phyloP scores from a whole-genome alignment of 2,329 filamentous ascomycete genomes.

The Epichloe typhina region DNA sequence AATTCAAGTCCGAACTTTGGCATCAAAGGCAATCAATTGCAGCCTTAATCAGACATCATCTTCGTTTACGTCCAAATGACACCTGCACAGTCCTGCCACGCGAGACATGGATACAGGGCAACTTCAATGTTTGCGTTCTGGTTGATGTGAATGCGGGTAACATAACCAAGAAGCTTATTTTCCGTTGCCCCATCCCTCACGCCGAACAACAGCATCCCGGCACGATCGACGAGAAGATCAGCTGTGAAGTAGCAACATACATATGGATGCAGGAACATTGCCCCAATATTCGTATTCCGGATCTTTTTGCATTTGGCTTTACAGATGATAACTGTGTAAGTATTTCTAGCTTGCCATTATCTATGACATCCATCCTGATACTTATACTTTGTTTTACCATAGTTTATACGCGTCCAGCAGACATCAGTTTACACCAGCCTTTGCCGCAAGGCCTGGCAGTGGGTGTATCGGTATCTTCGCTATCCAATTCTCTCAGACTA shows the following conservation, averaged over 20 bases:
- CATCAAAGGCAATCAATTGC: no score
- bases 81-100: slow-evolving; percentile 7
- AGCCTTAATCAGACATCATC: slow-evolving; percentile 5
- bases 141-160: slow-evolving; percentile 5
- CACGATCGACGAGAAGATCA: slow-evolving; percentile 19
- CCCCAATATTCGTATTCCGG: slow-evolving; percentile 14
- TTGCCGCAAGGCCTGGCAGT: no score
- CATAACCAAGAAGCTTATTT: slow-evolving; percentile 1
- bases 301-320: slow-evolving; percentile 11
- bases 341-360: not conserved
- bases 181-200: slow-evolving; percentile 10
- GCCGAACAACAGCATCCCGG: slow-evolving; percentile 11
- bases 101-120: slow-evolving; percentile 9
- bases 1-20: no score
- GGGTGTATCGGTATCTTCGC: no score
- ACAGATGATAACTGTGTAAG: slow-evolving; percentile 8
- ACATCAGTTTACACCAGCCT: no score
- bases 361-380: no score
- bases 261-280: not conserved
- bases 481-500: slow-evolving; percentile 8
- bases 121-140: slow-evolving; percentile 11
- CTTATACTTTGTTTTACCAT: no score
- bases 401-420: no score
- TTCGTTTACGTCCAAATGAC: slow-evolving; percentile 6
- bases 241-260: slow-evolving; percentile 20